Conservation (phyloP, 2,329 filamentous ascomycete species). For the Geosmithia flava region DNA sequence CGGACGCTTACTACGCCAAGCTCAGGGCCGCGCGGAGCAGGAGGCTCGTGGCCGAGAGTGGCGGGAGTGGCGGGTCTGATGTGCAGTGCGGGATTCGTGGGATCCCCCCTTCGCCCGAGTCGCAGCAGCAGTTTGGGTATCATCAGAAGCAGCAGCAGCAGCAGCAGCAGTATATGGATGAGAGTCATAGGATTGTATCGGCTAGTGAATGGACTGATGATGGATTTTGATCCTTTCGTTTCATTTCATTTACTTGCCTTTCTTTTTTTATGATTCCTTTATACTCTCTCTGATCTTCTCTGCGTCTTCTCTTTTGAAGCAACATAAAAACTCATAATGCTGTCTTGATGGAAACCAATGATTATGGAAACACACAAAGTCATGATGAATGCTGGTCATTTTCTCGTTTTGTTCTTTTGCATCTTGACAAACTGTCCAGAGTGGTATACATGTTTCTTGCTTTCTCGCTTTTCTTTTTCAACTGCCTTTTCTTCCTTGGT, state of each 20-base stretch:
- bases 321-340: too few relatives aligned
- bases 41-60: slow-evolving; percentile 39
- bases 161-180: too few relatives aligned
- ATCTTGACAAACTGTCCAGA: too few relatives aligned
- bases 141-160: slow-evolving; percentile 11
- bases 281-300: too few relatives aligned
- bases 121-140: slow-evolving; percentile 12
- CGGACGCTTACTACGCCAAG: slow-evolving; percentile 71
- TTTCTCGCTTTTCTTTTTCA: too few relatives aligned
- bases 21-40: slow-evolving; percentile 57
- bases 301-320: too few relatives aligned
- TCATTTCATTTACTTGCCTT: too few relatives aligned
- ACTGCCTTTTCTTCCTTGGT: too few relatives aligned
- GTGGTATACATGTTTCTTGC: too few relatives aligned
- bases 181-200: slow-evolving; percentile 41
- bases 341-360: too few relatives aligned
- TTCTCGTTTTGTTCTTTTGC: not conserved
- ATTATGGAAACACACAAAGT: too few relatives aligned
- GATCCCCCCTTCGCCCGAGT: not conserved
- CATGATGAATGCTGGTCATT: not conserved
- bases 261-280: too few relatives aligned
- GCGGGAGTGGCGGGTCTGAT: not conserved
- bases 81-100: not conserved
- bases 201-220: slow-evolving; percentile 56
- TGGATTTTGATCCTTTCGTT: not conserved